Evolutionary conservation across 164 flowering plant species (phyloP), one percentile per base, ranked within the genome.

Genomic region (Malania oleifera): DNA sequence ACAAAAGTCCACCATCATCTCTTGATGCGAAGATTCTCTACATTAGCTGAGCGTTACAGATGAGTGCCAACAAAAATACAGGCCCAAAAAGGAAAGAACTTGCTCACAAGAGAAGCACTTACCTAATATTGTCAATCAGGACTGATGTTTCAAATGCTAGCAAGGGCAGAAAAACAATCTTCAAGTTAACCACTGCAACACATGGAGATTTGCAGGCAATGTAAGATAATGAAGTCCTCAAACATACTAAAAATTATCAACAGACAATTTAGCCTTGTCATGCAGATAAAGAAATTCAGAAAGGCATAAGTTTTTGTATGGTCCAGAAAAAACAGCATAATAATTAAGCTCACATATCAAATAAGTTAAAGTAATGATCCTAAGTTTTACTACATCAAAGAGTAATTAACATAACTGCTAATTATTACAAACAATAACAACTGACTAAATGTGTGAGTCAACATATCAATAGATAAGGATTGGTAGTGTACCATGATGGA

Each of bases 91-190:
- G n/a, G n/a, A n/a, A n/a, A n/a, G n/a, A n/a, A n/a, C n/a, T n/a
- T n/a, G n/a, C n/a, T n/a, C n/a, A n/a, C n/a, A n/a, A n/a, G n/a
- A n/a, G n/a, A n/a, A n/a, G n/a, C n/a, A n/a, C n/a, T 15, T 75
- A 92, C 98, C 96, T 92, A 82, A 87, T 74, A 70, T 92, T 92
- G 77, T 92, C 98, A 47, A 86, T 63, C 38, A 92, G 78, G 65
- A 89, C 78, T 31, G 70, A 68, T 54, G 78, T 67, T 78, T 92
- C 95, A 63, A 92, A 78, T 44, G 81, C 80, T 75, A 89, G 70
- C 70, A 89, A 63, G 23, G 98, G 98, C 53, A 91, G 82, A 73
- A 91, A 88, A 70, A 81, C 95, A 61, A 86, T 79, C 86, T 86
- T 91, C 83, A 91, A 80, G 77, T 68, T 86, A 27, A 89, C 80